Evolutionary conservation across 345 rosid genomes (phyloP), one percentile per base, ranked within the genome.

Genomic region (Acer negundo): DNA sequence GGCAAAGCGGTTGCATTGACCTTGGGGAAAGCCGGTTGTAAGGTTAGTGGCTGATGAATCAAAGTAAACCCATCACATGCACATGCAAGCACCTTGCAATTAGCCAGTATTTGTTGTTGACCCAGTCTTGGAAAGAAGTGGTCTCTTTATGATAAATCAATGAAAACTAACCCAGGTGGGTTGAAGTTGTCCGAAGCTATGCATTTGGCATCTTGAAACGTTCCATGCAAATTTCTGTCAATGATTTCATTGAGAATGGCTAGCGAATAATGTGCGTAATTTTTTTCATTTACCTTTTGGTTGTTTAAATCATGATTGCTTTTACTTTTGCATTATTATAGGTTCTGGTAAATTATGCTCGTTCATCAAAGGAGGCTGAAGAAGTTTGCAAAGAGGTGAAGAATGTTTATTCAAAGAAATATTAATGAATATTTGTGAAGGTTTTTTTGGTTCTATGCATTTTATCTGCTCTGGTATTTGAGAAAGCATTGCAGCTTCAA

Each of bases 351-450:
- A 96, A 94, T 79, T 96, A 96, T 80, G 98, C 98, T 71, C 86
- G 94, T 83, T 96, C 99, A 67, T 88, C 97, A 68, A 86, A 91
- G 85, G 98, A 96, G 75, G 98, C 99, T n/a, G 98, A 96, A 75
- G 99, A 94, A 80, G 97, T 96, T 75, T 85, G 89, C 71, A 88
- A 89, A 80, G 91, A 94, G 98, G 97, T 93, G 74, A 79, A 28
- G n/a, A 16, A 55, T 7, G 22, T 26, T 22, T 49, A 15, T 69
- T 44, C 12, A 12, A 59, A 20, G 31, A 62, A 61, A 62, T 42
- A 38, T 72, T 49, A 46, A 11, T 19, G 23, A 68, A 31, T 59
- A 15, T 15, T 78, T 38, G 64, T 67, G 58, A 64, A 19, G 19
- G 53, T 3, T 67, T 35, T 10, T 70, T 6, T 22, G n/a, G 26